Base-by-base conservation (phyloP, 805 yeast species). In the Ogataea naganishii region DNA sequence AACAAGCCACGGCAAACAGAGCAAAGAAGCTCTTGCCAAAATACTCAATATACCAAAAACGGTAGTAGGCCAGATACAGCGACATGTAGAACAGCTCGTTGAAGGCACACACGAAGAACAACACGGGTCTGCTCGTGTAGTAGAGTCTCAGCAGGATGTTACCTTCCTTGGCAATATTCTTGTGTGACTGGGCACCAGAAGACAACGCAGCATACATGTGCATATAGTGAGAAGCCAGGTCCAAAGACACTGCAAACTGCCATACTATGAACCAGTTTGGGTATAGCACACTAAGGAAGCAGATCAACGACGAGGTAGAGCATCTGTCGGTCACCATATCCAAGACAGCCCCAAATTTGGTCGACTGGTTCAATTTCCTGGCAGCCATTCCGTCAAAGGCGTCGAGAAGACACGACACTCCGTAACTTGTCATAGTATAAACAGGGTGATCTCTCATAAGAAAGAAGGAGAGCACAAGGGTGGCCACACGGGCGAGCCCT, bases 301-400 rank as follows among this genome's bases (percentile, higher is more conserved):
- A 86, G 43, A 92, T 76, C 47, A 92, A 68, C n/a, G 95, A 80
- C 10, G 94, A 74, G 0, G 99, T 92, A 10, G 98, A 88, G 53
- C 96, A 92, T 50, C 99, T 70, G 55, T 92, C 99, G 13, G 98
- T 89, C 19, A 92, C 96, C 99, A 92, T 92, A 57, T 92, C 99
- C 44, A 92, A 69, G 14, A 94, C 95, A 13, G 98, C 97, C 21
- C 99, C 99, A 43, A 85, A 84, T 42, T 74, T 71, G 19, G 96
- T 83, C 11, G 95, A 80, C 56, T 92, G 99, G 52, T 82, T 74
- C 53, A 67, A 84, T 46, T 69, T 70, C 39, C 99, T 70, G 4
- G 99, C 99, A 34, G 95, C 94, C 32, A 80, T 76, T 4, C 99
- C 99, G 53, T 92, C 99, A 34, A 86, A 72, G 0, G 99, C 99